Evolutionary conservation across 2,329 filamentous ascomycete genomes (phyloP), one percentile per base, ranked within the genome.

Genomic region (Fusarium sp.): DNA sequence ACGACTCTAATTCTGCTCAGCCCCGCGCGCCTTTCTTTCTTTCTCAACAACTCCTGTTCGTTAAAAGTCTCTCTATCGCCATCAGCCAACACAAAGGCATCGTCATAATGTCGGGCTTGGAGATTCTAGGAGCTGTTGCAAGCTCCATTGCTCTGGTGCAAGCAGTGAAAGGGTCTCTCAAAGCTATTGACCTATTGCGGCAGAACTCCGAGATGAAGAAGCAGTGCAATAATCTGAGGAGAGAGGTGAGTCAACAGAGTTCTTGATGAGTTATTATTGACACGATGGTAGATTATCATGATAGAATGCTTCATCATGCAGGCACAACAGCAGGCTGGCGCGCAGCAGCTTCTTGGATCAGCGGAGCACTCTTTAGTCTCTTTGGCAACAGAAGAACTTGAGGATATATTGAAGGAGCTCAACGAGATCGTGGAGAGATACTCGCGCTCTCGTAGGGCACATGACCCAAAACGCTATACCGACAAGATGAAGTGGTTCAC

Each of bases 61-160:
- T 24, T 5, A 24, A 24, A 24, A 24, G 22, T 24, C 22, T 24
- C 22, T 24, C 22, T 24, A 24, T 24, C 22, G 22, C 22, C 22
- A 24, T 24, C 22, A 24, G 22, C 22, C 22, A 24, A 24, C 8
- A 7, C 1, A 7, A 34, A 34, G 12, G 7, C 10, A 37, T 16
- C 9, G 4, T 7, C 12, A 2, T 0, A 3, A 70, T 71, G 68
- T 71, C 65, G 0, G 64, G 60, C 0, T n/a, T 69, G 1, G 69
- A 71, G 41, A 59, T 72, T 9, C 47, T 69, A 1, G 69, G 69
- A 2, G 69, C 61, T 4, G 12, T 71, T 6, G 65, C 61, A 0
- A 67, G 65, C 25, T 69, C 69, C 3, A 22, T 71, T 9, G 65
- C 69, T 10, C 25, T 72, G 13, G 61, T 9, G 0, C 51, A 72